Evolutionary conservation across 495 filamentous ascomycete genomes (phyloP), one percentile per base, ranked within the genome.

Genomic region (Penicillium ucsense): DNA sequence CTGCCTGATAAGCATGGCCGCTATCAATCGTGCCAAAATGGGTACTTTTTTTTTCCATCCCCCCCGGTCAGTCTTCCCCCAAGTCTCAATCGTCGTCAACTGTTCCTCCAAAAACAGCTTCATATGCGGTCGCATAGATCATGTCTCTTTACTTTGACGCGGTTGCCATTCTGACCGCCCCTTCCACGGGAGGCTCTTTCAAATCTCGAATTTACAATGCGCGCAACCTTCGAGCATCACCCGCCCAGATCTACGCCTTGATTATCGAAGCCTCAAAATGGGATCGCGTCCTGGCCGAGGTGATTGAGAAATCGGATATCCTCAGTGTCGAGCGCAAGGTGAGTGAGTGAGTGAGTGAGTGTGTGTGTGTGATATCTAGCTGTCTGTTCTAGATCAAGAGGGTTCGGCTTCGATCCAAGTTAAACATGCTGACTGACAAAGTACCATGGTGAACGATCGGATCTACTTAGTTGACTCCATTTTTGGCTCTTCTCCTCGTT

Each of bases 81-180:
- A 20, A 20, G 20, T 20, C 20, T 20, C 20, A 20, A 20, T 20
- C 20, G 1, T 20, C 20, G 20, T 20, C 20, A 20, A 20, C 20
- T 20, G 20, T 20, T 20, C 2, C 20, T 1, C 20, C 20, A 20
- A 20, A 20, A 20, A 20, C 20, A 20, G 20, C 20, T 20, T 20
- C 20, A 20, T 20, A 20, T 20, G 20, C 20, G 20, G 20, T 20
- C 20, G 20, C 20, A 20, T 20, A 20, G 20, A 20, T 49, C 38
- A 94, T 98, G 92, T 95, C 91, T 41, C 86, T 98, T 49, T 98
- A 98, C 67, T 84, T 92, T 62, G 92, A 98, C 66, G 84, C 89
- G 28, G 88, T 86, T 4, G 67, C 74, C 6, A 67, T 95, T 36
- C 68, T 98, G 42, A 77, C 78, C 3, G 76, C 76, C 11, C 66